A percentile compares a stretch with the other conserved stretches of the same genome.
Conservation (phyloP, 495 filamentous ascomycete genomes). For the Penicillium taxi region DNA sequence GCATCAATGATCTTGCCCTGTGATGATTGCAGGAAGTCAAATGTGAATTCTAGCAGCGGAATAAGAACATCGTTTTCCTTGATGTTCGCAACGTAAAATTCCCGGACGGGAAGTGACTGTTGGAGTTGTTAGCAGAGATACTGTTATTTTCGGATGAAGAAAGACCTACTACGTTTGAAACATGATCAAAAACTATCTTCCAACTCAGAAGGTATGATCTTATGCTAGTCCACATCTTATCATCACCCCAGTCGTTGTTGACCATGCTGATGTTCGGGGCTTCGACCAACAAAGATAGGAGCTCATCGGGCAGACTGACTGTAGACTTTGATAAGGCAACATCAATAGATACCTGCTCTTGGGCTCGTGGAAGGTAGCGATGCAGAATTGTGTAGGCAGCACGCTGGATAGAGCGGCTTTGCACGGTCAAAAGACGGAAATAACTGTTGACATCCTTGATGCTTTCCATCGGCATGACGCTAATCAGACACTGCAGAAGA, state of each 20-base stretch:
- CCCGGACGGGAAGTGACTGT: slow-evolving; percentile 68
- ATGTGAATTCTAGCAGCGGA: slow-evolving; percentile 66
- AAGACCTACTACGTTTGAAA: slow-evolving; percentile 55
- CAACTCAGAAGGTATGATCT: slow-evolving; percentile 84
- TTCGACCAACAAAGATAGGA: slow-evolving; percentile 57
- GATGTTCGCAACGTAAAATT: slow-evolving; percentile 66
- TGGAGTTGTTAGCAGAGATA: slow-evolving; percentile 12
- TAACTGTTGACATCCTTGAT: slow-evolving; percentile 52
- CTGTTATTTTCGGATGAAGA: background rate
- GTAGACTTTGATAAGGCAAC: slow-evolving; percentile 64
- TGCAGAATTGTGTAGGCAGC: slow-evolving; percentile 78
- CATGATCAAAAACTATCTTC: slow-evolving; percentile 85
- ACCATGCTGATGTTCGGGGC: slow-evolving; percentile 41
- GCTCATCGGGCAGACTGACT: slow-evolving; percentile 59
- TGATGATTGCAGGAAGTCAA: slow-evolving; percentile 71
- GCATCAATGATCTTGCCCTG: slow-evolving; percentile 60
- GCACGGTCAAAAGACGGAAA: slow-evolving; percentile 66
- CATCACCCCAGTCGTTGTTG: slow-evolving; percentile 34
- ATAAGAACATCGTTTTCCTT: slow-evolving; percentile 62
- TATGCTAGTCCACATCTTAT: slow-evolving; percentile 35
- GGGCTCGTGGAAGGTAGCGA: slow-evolving; percentile 59
- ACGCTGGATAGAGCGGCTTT: slow-evolving; percentile 66
- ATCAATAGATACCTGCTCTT: slow-evolving; percentile 80
- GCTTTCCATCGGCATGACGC: slow-evolving; percentile 46
- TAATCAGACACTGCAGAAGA: slow-evolving; percentile 55